Base-by-base conservation (phyloP, 1,284 basidiomycete species). In the Pyrrhoderma lamaoense region DNA sequence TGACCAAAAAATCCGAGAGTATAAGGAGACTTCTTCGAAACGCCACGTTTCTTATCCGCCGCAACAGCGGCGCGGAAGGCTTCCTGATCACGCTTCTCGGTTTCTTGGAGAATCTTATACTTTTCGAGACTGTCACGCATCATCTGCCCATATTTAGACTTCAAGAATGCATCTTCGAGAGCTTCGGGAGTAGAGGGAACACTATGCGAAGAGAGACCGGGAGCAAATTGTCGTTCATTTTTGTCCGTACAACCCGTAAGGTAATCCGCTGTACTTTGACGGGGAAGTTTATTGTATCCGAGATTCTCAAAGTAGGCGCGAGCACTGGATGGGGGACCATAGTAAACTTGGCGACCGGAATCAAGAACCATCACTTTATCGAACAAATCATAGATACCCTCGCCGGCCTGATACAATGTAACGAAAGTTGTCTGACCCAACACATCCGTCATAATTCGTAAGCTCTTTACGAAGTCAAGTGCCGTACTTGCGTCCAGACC, bases 401-500 rank as follows among this genome's bases (percentile, higher is more conserved):
- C 89, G 59, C 80, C 84, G 18, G 87, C 88, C 67, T 94, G 91
- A 64, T 93, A 92, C 72, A 93, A 67, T 8, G 84, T 80, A 22
- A 90, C 83, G 60, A 93, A 83, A 16, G 83, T 87, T 13, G 89
- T 85, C 61, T 83, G 80, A 4, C 80, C 79, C 8, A 85, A 70
- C 16, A 92, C 67, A 62, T 93, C 88, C 4, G 89, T 88, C 73
- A 88, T 80, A 13, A 85, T 71, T 18, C 90, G 76, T 57, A 94
- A 67, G 53, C 78, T 76, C 65, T 81, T 83, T 56, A 73, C 79
- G 57, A 85, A 92, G 62, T 89, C 85, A 35, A 93, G 72, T 0
- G 92, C 90, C 2, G 89, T 93, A 22, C 82, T 83, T 1, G 91
- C 87, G 60, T 95, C 92, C 39, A 96, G 75, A 55, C 93, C 90